These are phyloP conservation scores for Acidiella bohemica DNA, from an alignment of 495 filamentous ascomycete species.

Conservation along the genomic window DNA sequence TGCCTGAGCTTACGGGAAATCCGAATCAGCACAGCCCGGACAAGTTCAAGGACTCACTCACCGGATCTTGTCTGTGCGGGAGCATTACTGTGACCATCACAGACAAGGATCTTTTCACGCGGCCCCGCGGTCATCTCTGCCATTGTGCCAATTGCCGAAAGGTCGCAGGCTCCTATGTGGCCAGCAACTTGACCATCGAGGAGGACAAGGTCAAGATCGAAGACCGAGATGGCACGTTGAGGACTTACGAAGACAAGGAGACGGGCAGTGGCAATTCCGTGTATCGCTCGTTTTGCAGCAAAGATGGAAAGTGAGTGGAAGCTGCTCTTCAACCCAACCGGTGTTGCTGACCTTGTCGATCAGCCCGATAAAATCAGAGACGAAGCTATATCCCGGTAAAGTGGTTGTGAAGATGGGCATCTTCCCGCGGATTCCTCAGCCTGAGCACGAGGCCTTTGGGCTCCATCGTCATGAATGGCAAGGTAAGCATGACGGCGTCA, in stretches of 20 bases:
- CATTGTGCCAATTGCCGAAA: conserved; percentile 31
- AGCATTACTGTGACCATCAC: conserved; percentile 29
- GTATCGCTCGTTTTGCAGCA: conserved; percentile 29
- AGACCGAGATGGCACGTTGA: conserved; percentile 28
- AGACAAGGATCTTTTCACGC: conserved; percentile 29
- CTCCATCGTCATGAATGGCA: conserved; percentile 29
- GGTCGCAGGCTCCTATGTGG: conserved; percentile 29
- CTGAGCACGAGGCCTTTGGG: conserved; percentile 30
- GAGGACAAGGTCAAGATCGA: conserved; percentile 29
- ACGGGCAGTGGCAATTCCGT: conserved; percentile 31
- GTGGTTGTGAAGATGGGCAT: conserved; percentile 34
- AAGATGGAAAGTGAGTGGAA: conserved; percentile 29
- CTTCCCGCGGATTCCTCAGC: conserved; percentile 31
- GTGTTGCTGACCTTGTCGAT: conserved; percentile 6
- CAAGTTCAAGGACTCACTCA: conserved; percentile 17
- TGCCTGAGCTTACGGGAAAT: conserved; percentile 13
- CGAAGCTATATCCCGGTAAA: conserved; percentile 22
- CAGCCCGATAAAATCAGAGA: conserved; percentile 31
- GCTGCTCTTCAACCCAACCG: not conserved
- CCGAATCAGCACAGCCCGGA: conserved; percentile 18
- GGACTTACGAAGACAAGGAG: conserved; percentile 25
- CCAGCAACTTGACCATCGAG: conserved; percentile 31
- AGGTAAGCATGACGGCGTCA: conserved; percentile 15
- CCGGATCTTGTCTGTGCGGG: conserved; percentile 31
- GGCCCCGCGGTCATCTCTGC: conserved; percentile 27